Evolutionary conservation across 2,329 filamentous ascomycete species (phyloP), one percentile per base, ranked within the genome.

Genomic region (Neocucurbitaria cava): DNA sequence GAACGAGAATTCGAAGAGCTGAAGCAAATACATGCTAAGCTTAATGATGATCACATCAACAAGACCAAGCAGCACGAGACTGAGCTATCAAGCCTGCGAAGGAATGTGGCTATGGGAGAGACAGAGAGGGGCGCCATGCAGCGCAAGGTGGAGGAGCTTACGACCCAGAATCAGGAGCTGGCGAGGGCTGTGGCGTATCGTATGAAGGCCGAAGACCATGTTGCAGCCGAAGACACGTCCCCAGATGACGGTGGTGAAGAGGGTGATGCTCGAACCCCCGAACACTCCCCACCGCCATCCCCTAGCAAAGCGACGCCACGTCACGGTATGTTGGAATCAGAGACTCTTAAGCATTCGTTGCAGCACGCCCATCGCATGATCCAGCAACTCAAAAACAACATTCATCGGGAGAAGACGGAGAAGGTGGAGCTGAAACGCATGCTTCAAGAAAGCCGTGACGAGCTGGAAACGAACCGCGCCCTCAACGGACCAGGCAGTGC

Each of bases 321-420:
- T 21, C 94, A 97, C 76, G 88, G 91, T 33, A 88, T 92, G 77
- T 84, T 99, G n/a, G 95, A 99, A 76, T 89, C 92, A 0, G 95
- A 99, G 78, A 99, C 95, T 0, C 81, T 99, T 64, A 96, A 95
- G 79, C 96, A 93, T 49, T 97, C 94, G 23, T 83, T 98, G 24
- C 89, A 92, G 64, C 95, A 99, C 74, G 94, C 95, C 35, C 95
- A 98, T 75, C 87, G 94, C 53, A 97, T 96, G 78, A 97, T 99
- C 54, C 94, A 98, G 74, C 96, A 92, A 68, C 85, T 98, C 65
- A 92, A 96, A 77, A 92, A 90, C 74, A 96, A 93, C 68, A 90
- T 98, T 42, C 94, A 99, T 75, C 90, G 95, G 30, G 95, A 99
- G 76, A 99, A 98, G 87, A 97, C 94, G 0, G 95, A 99, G 76